phyloP scores from a whole-genome alignment of 768 basidiomycete genomes.

The Chlorophyllum brunneum region DNA sequence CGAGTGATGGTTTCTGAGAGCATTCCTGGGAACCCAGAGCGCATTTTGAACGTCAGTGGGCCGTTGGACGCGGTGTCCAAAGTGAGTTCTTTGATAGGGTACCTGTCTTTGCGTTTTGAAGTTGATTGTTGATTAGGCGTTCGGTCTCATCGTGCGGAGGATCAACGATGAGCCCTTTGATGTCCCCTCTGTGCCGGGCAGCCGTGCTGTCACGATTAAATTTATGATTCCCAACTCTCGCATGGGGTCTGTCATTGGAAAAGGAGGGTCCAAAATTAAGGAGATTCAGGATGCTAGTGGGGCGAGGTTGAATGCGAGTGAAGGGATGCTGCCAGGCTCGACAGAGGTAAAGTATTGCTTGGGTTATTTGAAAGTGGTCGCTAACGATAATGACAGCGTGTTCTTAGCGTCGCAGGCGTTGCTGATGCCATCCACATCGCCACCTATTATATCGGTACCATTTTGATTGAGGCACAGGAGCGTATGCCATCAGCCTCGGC shows the following conservation, averaged over 20 bases:
- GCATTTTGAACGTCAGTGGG: slow-evolving; percentile 94
- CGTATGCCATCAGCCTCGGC: slow-evolving; percentile 73
- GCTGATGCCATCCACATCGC: slow-evolving; percentile 99
- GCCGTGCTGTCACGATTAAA: slow-evolving; percentile 97
- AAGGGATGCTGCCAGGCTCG: slow-evolving; percentile 98
- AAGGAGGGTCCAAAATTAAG: slow-evolving; percentile 96
- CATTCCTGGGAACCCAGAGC: slow-evolving; percentile 98
- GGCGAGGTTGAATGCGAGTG: slow-evolving; percentile 92
- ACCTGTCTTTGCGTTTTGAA: background rate
- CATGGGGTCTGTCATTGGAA: slow-evolving; percentile 99
- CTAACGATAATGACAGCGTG: slow-evolving; percentile 56
- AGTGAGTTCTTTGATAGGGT: slow-evolving; percentile 39
- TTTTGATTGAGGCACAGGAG: slow-evolving; percentile 90
- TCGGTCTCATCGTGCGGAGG: slow-evolving; percentile 95
- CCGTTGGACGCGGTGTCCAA: slow-evolving; percentile 98
- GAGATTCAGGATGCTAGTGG: slow-evolving; percentile 99
- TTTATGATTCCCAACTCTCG: slow-evolving; percentile 99
- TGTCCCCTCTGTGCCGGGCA: slow-evolving; percentile 94
- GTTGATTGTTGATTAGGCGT: slow-evolving; percentile 61
- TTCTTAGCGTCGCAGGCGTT: slow-evolving; percentile 95
- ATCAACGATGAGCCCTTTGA: slow-evolving; percentile 99
- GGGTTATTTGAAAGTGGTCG: background rate
- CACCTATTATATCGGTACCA: slow-evolving; percentile 98
- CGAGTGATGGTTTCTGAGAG: slow-evolving; percentile 97
- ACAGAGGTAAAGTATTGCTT: slow-evolving; percentile 69